phyloP scores from a whole-genome alignment of 768 basidiomycete genomes.

The Lactifluus subvellereus region DNA sequence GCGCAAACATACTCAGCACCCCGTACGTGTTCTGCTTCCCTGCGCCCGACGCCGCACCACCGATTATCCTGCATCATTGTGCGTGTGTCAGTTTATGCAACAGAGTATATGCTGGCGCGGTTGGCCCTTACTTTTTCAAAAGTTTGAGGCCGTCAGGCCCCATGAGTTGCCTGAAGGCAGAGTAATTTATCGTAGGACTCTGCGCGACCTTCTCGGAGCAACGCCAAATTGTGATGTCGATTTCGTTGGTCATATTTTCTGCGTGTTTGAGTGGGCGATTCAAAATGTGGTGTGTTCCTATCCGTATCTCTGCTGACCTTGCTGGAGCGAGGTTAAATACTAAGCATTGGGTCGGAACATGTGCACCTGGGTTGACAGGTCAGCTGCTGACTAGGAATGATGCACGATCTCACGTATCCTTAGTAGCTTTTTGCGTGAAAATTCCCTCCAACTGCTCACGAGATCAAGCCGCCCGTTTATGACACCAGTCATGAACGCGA shows the following conservation, averaged over 20 bases:
- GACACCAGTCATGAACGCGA: background rate
- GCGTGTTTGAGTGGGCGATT: background rate
- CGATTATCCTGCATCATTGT: background rate
- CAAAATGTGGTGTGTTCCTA: background rate
- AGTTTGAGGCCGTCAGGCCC: background rate
- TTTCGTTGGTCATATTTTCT: background rate
- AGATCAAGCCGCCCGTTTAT: background rate
- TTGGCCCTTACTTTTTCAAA: background rate
- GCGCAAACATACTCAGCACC: background rate
- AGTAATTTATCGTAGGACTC: background rate
- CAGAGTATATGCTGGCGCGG: background rate
- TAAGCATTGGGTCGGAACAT: background rate
- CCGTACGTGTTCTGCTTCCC: background rate
- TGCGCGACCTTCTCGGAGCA: background rate
- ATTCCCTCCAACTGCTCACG: background rate
- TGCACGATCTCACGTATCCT: background rate
- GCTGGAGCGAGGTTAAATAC: background rate
- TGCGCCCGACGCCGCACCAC: background rate
- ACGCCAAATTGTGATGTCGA: background rate
- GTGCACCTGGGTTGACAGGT: background rate
- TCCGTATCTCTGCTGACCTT: background rate
- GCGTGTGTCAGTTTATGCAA: background rate
- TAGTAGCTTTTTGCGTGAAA: background rate
- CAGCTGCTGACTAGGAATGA: background rate
- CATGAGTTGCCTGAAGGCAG: slow-evolving; percentile 1